phyloP scores from a whole-genome alignment of 2,329 filamentous ascomycete species.

The Ophiostoma australiae region DNA sequence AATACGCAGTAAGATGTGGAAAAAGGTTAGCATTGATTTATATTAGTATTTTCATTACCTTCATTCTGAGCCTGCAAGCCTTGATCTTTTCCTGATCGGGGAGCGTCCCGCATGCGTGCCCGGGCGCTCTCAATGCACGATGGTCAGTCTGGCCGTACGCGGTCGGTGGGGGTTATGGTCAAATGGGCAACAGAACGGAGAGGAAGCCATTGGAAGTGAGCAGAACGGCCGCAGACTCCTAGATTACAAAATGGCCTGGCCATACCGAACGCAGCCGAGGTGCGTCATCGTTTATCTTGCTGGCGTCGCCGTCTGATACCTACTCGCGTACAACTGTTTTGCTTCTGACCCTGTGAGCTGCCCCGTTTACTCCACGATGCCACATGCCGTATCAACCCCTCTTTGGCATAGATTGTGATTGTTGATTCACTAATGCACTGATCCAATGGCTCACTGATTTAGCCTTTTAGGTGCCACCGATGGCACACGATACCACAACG shows the following conservation, averaged over 20 bases:
- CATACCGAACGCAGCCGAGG: not conserved
- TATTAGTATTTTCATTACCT: not conserved
- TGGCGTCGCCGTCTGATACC: not conserved
- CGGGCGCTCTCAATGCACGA: not conserved
- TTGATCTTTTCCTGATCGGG: conserved; percentile 10
- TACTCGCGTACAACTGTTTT: not conserved
- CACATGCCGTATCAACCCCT: not conserved
- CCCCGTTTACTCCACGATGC: not conserved
- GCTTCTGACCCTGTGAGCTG: not conserved
- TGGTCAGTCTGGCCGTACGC: conserved; percentile 1
- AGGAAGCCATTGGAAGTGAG: not conserved
- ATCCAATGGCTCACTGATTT: not conserved
- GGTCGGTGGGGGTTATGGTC: not conserved
- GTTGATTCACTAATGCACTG: not conserved
- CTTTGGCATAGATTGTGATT: not conserved
- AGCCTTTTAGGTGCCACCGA: not conserved
- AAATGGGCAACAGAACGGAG: not conserved
- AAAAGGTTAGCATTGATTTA: not conserved
- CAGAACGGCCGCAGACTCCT: not conserved
- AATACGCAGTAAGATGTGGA: not conserved
- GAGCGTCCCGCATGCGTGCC: not conserved
- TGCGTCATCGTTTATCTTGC: not conserved
- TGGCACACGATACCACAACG: not conserved
- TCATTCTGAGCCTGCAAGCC: not conserved
- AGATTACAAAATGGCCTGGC: not conserved